Conservation (phyloP, 768 basidiomycete genomes). For the Clavulina sp. region DNA sequence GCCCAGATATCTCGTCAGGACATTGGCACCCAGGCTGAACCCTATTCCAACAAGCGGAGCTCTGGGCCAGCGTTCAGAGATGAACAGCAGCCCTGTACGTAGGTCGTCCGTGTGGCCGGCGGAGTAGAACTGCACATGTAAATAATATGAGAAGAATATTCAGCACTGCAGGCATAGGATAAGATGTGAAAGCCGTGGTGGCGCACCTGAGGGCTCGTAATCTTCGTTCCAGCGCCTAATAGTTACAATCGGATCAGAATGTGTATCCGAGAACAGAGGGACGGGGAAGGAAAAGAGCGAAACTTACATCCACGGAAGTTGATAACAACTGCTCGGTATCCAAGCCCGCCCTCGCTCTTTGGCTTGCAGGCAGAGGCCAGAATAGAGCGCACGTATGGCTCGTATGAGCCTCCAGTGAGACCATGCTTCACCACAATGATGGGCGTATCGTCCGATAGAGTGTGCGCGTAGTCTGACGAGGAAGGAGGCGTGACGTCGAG, state of each 20-base stretch:
- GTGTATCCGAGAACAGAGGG: not conserved
- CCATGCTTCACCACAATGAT: slow-evolving; percentile 28
- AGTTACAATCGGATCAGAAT: not conserved
- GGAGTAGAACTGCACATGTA: slow-evolving; percentile 34
- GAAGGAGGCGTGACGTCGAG: slow-evolving; percentile 18
- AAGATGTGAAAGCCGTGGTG: no score
- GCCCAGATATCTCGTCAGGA: slow-evolving; percentile 75
- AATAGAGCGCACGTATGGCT: slow-evolving; percentile 74
- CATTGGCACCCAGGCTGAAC: slow-evolving; percentile 87
- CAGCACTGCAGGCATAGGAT: no score
- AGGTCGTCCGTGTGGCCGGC: slow-evolving; percentile 85
- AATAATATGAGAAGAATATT: no score
- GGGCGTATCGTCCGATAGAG: slow-evolving; percentile 24
- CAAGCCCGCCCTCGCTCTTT: slow-evolving; percentile 60
- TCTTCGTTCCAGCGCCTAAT: slow-evolving; percentile 45
- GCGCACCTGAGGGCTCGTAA: slow-evolving; percentile 72
- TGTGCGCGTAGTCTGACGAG: slow-evolving; percentile 24
- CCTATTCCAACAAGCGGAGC: slow-evolving; percentile 81
- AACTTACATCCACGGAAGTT: slow-evolving; percentile 68
- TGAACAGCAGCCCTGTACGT: slow-evolving; percentile 59
- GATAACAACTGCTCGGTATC: slow-evolving; percentile 77
- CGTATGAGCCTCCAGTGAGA: slow-evolving; percentile 54
- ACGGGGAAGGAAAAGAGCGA: not conserved
- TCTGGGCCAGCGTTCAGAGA: slow-evolving; percentile 51
- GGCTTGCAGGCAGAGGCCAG: slow-evolving; percentile 55